A percentile compares a stretch with the other conserved stretches of the same genome.
These are phyloP conservation scores for Trypanosoma avium DNA, from an alignment of 208 protist species.

Conservation along the genomic window DNA sequence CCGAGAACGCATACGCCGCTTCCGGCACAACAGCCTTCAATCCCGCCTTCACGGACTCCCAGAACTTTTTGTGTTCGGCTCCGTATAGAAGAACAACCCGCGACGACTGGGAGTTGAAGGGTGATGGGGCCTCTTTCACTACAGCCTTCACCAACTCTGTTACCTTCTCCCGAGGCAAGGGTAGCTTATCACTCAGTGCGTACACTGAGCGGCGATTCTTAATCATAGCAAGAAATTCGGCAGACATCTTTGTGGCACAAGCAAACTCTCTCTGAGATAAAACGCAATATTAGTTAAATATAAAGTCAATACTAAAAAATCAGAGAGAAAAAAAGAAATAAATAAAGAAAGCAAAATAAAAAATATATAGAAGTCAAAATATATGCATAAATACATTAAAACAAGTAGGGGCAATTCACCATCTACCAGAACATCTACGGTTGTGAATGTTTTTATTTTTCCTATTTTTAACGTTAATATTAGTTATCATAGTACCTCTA, in stretches of 20 bases:
- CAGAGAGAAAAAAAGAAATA: conserved; percentile 20
- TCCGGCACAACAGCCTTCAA: conserved; percentile 23
- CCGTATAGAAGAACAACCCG: conserved; percentile 59
- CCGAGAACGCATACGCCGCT: conserved; percentile 32
- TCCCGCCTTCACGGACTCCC: conserved; percentile 40
- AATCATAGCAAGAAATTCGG: background rate
- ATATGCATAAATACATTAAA: conserved; percentile 23
- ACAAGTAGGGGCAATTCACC: too few relatives aligned
- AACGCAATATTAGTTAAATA: too few relatives aligned
- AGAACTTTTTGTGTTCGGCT: conserved; percentile 50
- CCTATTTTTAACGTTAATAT: too few relatives aligned
- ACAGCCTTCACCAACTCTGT: conserved; percentile 35
- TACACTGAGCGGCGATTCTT: conserved; percentile 45
- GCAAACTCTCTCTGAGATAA: too few relatives aligned
- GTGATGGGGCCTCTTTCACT: conserved; percentile 39
- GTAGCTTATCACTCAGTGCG: conserved; percentile 35
- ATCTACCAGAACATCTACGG: background rate
- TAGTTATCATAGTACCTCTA: too few relatives aligned
- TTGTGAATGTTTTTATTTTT: background rate
- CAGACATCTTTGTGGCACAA: background rate
- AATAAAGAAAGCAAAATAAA: background rate
- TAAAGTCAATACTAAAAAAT: too few relatives aligned
- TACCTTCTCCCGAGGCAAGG: conserved; percentile 27
- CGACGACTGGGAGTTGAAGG: conserved; percentile 62
- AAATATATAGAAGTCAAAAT: conserved; percentile 1